Conservation (phyloP, 495 filamentous ascomycete species). For the Sphaerosporella brunnea region DNA sequence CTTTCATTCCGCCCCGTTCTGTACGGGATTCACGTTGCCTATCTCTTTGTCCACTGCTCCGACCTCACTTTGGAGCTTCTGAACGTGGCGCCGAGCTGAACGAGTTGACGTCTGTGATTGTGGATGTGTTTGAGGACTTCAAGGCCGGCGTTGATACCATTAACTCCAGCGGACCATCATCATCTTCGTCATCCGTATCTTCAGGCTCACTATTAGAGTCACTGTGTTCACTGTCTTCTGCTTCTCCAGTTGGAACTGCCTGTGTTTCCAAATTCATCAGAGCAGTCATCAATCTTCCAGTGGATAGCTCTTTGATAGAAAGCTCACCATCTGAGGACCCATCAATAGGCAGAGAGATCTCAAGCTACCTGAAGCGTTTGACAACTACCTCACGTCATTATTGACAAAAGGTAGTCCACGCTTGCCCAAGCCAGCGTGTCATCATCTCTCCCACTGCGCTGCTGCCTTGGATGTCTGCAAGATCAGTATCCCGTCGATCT, state of each 20-base stretch:
- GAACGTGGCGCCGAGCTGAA: too few species aligned
- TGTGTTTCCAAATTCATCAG: background rate
- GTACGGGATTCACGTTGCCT: too few species aligned
- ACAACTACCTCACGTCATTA: background rate
- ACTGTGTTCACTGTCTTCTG: background rate
- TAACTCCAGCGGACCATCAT: too few species aligned
- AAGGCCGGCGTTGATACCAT: too few species aligned
- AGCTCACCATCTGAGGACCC: constrained; percentile 2
- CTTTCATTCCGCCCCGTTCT: too few species aligned
- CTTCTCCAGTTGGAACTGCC: background rate
- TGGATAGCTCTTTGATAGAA: constrained; percentile 6
- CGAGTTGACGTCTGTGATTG: too few species aligned
- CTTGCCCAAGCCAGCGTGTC: constrained; percentile 4
- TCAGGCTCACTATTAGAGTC: too few species aligned
- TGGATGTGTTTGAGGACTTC: too few species aligned
- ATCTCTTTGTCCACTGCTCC: too few species aligned
- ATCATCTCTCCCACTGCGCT: constrained; percentile 4
- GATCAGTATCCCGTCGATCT: background rate
- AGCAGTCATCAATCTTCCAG: background rate
- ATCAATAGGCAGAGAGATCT: constrained; percentile 1
- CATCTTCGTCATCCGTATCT: too few species aligned
- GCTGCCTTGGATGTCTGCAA: background rate
- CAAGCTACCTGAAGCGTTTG: background rate
- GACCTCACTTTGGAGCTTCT: too few species aligned
- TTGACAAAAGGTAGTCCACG: constrained; percentile 5